These are phyloP conservation scores for Cylindrotheca closterium DNA, from an alignment of 108 stramenopile species.

Conservation along the genomic window DNA sequence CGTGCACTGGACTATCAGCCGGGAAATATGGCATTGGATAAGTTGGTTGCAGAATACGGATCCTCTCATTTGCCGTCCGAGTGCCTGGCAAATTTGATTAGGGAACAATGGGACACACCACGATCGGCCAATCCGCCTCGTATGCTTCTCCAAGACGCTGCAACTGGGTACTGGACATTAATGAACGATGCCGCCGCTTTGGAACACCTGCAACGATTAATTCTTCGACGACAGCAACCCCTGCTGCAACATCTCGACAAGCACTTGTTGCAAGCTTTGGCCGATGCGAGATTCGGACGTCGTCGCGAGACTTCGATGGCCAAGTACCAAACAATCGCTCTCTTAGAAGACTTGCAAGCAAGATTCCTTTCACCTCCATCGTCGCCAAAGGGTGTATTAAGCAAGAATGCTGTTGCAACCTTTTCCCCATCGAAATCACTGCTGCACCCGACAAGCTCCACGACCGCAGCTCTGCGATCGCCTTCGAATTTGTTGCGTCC, in stretches of 20 bases:
- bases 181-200: conserved; percentile 16
- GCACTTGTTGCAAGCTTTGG: conserved; percentile 20
- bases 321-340: neutral
- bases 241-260: neutral
- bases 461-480: too few relatives aligned
- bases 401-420: too few relatives aligned
- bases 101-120: conserved; percentile 1
- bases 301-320: conserved; percentile 25
- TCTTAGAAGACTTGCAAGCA: conserved; percentile 17
- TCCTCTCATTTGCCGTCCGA: neutral
- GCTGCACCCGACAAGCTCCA: too few relatives aligned
- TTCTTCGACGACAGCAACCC: conserved; percentile 3
- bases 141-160: conserved; percentile 33
- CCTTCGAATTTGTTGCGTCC: too few relatives aligned
- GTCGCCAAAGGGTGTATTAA: too few relatives aligned
- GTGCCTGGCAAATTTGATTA: neutral
- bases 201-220: neutral
- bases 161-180: conserved; percentile 37
- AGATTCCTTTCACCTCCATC: too few relatives aligned
- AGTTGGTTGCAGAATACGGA: conserved; percentile 2
- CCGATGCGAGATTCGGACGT: conserved; percentile 37
- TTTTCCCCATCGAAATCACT: too few relatives aligned
- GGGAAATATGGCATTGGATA: conserved; percentile 27
- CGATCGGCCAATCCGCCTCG: conserved; percentile 7
- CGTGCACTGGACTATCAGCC: conserved; percentile 46